Conservation (phyloP, 257 asterid genomes). For the Solanum rostratum region DNA sequence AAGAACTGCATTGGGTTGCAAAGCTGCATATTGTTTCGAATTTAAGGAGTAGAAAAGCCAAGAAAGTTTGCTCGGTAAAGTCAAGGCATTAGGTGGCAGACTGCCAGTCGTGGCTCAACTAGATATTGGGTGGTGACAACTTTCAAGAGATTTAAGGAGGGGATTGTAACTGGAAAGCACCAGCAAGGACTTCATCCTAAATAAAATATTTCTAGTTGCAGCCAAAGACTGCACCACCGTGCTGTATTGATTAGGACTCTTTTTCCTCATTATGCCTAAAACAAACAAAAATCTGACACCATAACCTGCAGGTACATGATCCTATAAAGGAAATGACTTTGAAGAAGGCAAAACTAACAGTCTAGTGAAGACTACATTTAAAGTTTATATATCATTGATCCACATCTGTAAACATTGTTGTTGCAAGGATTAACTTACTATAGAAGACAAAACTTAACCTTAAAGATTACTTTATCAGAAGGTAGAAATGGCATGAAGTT, state of each 20-base stretch:
- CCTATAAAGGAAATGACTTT: neutral
- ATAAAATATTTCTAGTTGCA: neutral
- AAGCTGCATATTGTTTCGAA: neutral
- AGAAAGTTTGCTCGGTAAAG: neutral
- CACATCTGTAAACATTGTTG: neutral
- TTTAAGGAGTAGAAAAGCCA: neutral
- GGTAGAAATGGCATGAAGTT: neutral
- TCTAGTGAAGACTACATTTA: neutral
- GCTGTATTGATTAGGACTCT: neutral
- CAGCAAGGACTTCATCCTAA: neutral
- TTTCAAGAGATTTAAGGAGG: neutral
- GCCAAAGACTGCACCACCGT: neutral
- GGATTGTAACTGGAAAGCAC: neutral
- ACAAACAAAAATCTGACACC: neutral
- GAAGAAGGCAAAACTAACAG: neutral
- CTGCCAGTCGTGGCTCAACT: neutral
- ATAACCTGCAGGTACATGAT: neutral
- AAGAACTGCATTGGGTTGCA: neutral
- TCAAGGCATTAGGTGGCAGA: neutral
- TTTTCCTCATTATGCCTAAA: neutral
- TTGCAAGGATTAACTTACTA: neutral
- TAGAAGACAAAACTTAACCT: neutral
- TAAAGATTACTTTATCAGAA: neutral
- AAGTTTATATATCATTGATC: neutral
- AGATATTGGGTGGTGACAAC: neutral